Evolutionary conservation across 2,329 filamentous ascomycete genomes (phyloP), one percentile per base, ranked within the genome.

Genomic region (Fusarium coffeatum): DNA sequence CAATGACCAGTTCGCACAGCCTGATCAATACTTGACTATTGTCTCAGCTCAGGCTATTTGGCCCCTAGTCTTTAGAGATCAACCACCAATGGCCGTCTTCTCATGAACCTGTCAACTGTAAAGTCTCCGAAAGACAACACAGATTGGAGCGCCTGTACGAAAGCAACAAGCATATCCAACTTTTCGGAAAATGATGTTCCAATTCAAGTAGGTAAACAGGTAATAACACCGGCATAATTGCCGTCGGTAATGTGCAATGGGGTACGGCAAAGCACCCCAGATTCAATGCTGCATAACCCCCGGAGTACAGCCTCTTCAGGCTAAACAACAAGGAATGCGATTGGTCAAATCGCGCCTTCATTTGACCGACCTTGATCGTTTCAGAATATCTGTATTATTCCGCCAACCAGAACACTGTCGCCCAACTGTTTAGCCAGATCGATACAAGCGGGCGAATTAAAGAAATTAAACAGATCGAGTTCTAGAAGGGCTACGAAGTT

Each of bases 391-490:
- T 8, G 3, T 13, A 30, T 64, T 64, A 49, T 64, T 57, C 59
- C 34, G 49, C 59, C 58, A 43, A 64, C 64, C 28, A 64, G 20
- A 25, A 15, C 5, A 1, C 5, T 4, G 2, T 22, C 6, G 4
- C 4, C 16, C 3, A 8, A 9, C 0, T 25, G 25, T 43, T 64
- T 57, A 57, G 43, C 60, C 60, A 64, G 49, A 64, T 64, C 34
- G 16, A 40, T 34, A 41, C 41, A 64, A 64, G 60, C 59, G 59
- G 59, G 8, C 59, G 59, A 64, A 64, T 64, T 49, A 27, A n/a
- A 64, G 32, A 55, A n/a, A 53, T 53, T 34, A 49, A 56, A 27
- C 43, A 37, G 54, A 56, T 56, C 30, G 25, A 50, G 23, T 56
- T 56, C 54, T 37, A 56, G 54, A 56, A 50, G 15, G n/a, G 5